Base-by-base conservation (phyloP, 1,139 yeast species). In the Yamadazyma diddensiae region DNA sequence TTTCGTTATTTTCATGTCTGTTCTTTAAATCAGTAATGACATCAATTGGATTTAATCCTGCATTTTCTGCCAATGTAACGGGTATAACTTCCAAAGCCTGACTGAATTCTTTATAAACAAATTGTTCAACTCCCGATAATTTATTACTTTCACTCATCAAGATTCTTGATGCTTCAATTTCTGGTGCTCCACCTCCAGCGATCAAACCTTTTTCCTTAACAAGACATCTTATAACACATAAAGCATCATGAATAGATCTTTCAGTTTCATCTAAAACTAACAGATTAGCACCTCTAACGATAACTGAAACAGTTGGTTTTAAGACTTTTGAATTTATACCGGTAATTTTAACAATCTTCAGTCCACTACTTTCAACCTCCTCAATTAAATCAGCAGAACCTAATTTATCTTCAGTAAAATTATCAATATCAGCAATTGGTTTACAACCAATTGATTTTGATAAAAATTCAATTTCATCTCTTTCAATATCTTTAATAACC, bases 151-250 rank as follows among this genome's bases (percentile, higher is more conserved):
- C 97, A 50, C 79, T 81, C 59, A 77, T 70, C 48, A 92, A 65
- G 16, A 79, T 77, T 50, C 95, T 79, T 5, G 97, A 82, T 11
- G 90, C 83, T 65, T 92, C 98, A 47, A 92, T 79, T 65, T 92
- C 99, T 29, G 98, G 96, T 5, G 98, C 97, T 47, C 98, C 98
- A 45, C 99, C 98, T 50, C 99, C 99, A 10, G 97, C 97, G 62
- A 92, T 87, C 53, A 92, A 70, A 2, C 96, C 97, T 55, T 79
- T 84, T 61, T 88, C 92, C 59, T 92, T 90, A 25, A 94, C 97
- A 37, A 92, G 70, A 67, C 98, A 92, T 58, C 97, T 81, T 37
- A 94, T 77, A 17, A 94, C 99, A 72, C 99, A 92, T 38, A 92
- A 73, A 1, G 98, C 97, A 61, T 92, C 98, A 55, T 92, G 99